Evolutionary conservation across 2,329 filamentous ascomycete species (phyloP), one percentile per base, ranked within the genome.

Genomic region (Neoarthrinium moseri): DNA sequence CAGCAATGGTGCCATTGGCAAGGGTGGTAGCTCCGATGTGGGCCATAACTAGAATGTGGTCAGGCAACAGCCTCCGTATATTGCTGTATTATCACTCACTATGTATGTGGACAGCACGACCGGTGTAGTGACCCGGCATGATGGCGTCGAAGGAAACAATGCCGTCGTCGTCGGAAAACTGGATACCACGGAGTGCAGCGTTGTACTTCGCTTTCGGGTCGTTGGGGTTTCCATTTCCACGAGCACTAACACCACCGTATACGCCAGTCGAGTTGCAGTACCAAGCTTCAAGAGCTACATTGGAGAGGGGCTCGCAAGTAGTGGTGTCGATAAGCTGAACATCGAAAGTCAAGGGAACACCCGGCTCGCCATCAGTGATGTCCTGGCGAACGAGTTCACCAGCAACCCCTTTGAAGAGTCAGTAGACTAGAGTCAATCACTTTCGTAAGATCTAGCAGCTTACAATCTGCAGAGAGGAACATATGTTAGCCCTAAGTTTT

Each of bases 341-440:
- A 6, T 48, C 46, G 6, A 48, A 43, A 13, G 46, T 44, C 26
- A 48, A 21, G 26, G 46, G 46, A 4, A 47, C 45, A 40, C 45
- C 45, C 15, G 39, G 39, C 26, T 47, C 39, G 21, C 20, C 45
- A 17, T 47, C 45, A 24, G 45, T 44, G 41, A 44, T 44, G 20
- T 44, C 41, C 41, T 44, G 20, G 22, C 41, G 30, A 18, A 44
- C 41, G 13, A 44, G 41, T 22, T 44, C 41, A 11, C 41, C 41
- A 18, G 65, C 57, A 38, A 80, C 73, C 51, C 40, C 40, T 43
- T 13, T 6, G 18, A 15, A 8, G 17, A 18, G 27, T 43, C 21
- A 43, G 40, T 13, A 17, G 23, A 8, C 8, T n/a, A 8, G 8
- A 8, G n/a, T 29, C 26, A 29, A 8, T 29, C 8, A 8, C 26